Conservation (phyloP, 257 asterid species). For the Solanum megistacrolobum region DNA sequence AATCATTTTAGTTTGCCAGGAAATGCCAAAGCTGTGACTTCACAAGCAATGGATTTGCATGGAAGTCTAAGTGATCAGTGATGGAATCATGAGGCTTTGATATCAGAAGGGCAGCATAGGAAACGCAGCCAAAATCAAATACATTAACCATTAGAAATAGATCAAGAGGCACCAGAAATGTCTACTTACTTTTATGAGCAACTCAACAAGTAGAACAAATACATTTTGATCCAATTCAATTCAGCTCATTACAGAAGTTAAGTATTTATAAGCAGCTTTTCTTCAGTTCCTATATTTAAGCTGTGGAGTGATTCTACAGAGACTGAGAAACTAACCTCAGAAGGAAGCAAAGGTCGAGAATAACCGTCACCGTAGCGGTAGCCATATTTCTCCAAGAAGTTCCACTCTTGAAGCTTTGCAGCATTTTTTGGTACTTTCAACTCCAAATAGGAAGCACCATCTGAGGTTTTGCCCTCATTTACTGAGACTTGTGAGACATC, state of each 20-base stretch:
- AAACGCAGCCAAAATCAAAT: not conserved
- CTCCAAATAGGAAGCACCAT: constrained; percentile 71
- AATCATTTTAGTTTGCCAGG: not conserved
- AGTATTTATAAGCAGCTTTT: not conserved
- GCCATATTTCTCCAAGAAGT: constrained; percentile 71
- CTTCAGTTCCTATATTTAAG: not conserved
- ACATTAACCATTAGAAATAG: not conserved
- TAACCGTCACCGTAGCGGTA: constrained; percentile 49
- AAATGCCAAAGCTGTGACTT: not conserved
- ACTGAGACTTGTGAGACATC: constrained; percentile 59
- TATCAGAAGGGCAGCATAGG: not conserved
- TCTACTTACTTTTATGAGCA: not conserved
- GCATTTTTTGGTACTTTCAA: constrained; percentile 61
- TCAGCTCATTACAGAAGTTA: not conserved
- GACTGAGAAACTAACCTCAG: constrained; percentile 48
- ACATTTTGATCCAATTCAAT: not conserved
- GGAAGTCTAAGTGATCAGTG: not conserved
- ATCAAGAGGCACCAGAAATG: not conserved
- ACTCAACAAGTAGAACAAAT: not conserved
- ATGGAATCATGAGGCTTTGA: not conserved
- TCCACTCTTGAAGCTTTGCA: constrained; percentile 43
- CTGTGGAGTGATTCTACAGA: not conserved
- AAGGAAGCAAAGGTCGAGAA: constrained; percentile 74
- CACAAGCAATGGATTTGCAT: not conserved
- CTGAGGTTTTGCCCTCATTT: constrained; percentile 48